Percentiles rank a stretch among this genome's conserved stretches.
Evolutionary conservation across 331 rosid species (phyloP).

Genomic region (Saraca asoca): DNA sequence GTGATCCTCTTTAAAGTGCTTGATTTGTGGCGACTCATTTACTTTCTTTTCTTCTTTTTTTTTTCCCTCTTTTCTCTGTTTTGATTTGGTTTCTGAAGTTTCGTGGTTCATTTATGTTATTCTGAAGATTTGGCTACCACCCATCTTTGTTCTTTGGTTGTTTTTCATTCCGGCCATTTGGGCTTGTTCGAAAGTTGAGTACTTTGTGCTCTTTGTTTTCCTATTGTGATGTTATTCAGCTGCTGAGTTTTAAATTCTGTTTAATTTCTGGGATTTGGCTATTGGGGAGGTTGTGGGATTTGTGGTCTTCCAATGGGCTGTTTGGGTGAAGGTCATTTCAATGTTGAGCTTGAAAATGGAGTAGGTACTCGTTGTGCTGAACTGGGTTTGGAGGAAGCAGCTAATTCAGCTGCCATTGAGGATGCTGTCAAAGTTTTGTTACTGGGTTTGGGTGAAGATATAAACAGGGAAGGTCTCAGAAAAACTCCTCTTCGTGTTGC

Average conservation of each 20-base stretch:
- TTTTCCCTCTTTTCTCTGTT: conserved; percentile 17
- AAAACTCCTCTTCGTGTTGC: conserved; percentile 95
- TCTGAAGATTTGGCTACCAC: conserved; percentile 19
- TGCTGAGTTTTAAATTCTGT: conserved; percentile 2
- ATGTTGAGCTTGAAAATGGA: conserved; percentile 69
- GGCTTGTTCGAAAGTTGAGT: conserved; percentile 21
- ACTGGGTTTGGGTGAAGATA: conserved; percentile 81
- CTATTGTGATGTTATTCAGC: neutral
- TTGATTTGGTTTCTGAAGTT: neutral
- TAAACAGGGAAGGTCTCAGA: conserved; percentile 76
- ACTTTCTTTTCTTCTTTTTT: conserved; percentile 9
- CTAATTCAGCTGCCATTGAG: conserved; percentile 56
- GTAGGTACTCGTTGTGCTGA: conserved; percentile 41
- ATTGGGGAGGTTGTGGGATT: conserved; percentile 28
- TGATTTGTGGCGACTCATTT: conserved; percentile 17
- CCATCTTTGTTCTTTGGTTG: too few species aligned
- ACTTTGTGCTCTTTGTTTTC: conserved; percentile 1
- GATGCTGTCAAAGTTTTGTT: conserved; percentile 85
- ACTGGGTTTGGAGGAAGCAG: conserved; percentile 52
- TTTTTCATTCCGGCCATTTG: conserved; percentile 7
- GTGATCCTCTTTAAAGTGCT: too few species aligned
- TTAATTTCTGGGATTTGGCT: conserved; percentile 24
- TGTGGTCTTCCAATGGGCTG: conserved; percentile 62
- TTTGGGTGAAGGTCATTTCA: conserved; percentile 66
- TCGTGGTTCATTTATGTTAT: neutral